These are phyloP conservation scores for Leccinum angustisporum DNA, from an alignment of 1,284 basidiomycete species.

Conservation along the genomic window DNA sequence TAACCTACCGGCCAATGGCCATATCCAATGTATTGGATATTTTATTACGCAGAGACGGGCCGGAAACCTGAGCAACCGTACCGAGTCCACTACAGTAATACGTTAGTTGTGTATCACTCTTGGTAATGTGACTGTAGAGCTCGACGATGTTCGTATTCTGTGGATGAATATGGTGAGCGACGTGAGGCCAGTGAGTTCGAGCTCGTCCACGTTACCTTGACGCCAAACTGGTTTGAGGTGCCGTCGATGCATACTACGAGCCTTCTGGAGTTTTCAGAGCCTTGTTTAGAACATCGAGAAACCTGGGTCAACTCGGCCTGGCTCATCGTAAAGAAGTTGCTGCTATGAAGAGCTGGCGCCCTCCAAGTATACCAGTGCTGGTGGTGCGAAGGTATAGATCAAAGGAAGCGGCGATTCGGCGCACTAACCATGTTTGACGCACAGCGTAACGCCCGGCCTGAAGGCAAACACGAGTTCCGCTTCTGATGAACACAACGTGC, in stretches of 20 bases:
- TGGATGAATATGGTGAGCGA: neutral
- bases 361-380: slow-evolving; percentile 1
- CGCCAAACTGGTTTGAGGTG: slow-evolving; percentile 37
- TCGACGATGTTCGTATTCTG: slow-evolving; percentile 41
- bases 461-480: slow-evolving; percentile 14
- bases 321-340: slow-evolving; percentile 3
- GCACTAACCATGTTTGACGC: neutral
- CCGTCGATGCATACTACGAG: slow-evolving; percentile 41
- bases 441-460: neutral
- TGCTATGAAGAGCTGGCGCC: neutral
- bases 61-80: slow-evolving; percentile 25
- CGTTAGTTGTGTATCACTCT: slow-evolving; percentile 32
- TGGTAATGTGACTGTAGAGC: slow-evolving; percentile 35
- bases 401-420: neutral
- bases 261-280: slow-evolving; percentile 21
- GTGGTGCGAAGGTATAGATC: neutral
- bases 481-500: slow-evolving; percentile 15
- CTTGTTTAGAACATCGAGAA: slow-evolving; percentile 8
- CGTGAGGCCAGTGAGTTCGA: neutral
- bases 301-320: slow-evolving; percentile 1
- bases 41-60: slow-evolving; percentile 11
- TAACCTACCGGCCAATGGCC: slow-evolving; percentile 32
- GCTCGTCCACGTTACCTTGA: slow-evolving; percentile 21
- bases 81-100: slow-evolving; percentile 42
- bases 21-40: slow-evolving; percentile 31